Evolutionary conservation across 1,284 basidiomycete species (phyloP), one percentile per base, ranked within the genome.

Genomic region (Anthracocystis walkeri): DNA sequence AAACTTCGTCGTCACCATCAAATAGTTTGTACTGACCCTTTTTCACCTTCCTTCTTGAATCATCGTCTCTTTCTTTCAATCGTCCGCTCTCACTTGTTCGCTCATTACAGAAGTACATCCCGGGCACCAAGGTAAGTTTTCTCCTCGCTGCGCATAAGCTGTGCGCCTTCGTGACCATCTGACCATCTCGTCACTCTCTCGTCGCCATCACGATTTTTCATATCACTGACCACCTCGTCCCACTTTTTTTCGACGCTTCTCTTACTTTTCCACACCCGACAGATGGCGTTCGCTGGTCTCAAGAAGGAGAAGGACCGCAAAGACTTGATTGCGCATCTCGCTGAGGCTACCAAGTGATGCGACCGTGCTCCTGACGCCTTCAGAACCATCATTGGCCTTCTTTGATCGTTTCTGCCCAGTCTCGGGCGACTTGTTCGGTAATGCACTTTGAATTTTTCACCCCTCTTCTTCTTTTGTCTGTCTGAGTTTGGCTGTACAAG

Each of bases 261-360:
- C 27, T 35, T 51, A 16, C 8, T 12, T 20, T n/a, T 29, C 29
- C 29, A 29, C 29, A 29, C 8, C 8, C 29, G 5, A n/a, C 48
- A 58, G 67, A 70, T 70, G 67, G 74, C 72, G 21, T 79, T 79
- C 60, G 82, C 78, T 23, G 82, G 82, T 55, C 60, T 84, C 7
- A 82, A 82, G 72, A 84, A 84, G 71, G 79, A 80, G 16, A 83
- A 83, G 75, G 81, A 83, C 71, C 79, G 82, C 71, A 81, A 84
- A 61, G 81, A 84, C 68, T 66, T 84, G 25, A 77, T 84, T 68
- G 80, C 25, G 1, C 25, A 56, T 20, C 21, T 45, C 6, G 21
- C 14, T 5, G 54, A 56, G 12, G 42, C 42, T 1, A 54, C 52
- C 10, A 55, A 55, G 53, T 56, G 21, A 56, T 45, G 27, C 18